These are phyloP conservation scores for Euphorbia corollata DNA, from an alignment of 441 rosid species.

Conservation along the genomic window DNA sequence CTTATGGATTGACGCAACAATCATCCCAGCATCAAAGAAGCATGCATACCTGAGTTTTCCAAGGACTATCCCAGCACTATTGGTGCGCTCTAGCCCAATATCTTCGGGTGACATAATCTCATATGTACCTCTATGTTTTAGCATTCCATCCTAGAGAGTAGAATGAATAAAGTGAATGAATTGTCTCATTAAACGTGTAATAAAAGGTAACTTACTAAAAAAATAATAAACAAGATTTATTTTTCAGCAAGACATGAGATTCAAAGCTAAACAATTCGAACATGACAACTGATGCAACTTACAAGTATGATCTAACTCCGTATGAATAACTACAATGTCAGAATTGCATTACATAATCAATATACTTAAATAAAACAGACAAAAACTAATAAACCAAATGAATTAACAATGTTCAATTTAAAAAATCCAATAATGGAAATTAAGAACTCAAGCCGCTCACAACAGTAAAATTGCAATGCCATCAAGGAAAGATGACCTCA, in stretches of 20 bases:
- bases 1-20: not conserved
- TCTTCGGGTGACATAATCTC: slow-evolving; percentile 87
- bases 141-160: slow-evolving; percentile 80
- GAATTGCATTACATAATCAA: not conserved
- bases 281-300: not conserved
- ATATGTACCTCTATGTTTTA: slow-evolving; percentile 88
- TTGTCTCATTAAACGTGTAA: slow-evolving; percentile 4
- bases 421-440: not conserved
- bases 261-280: not conserved
- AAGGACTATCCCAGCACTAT: slow-evolving; percentile 89
- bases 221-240: not conserved
- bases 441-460: not conserved
- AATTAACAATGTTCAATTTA: not conserved
- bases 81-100: slow-evolving; percentile 82
- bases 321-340: not conserved
- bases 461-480: not conserved
- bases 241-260: not conserved
- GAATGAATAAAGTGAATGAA: slow-evolving; percentile 1
- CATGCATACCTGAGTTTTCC: slow-evolving; percentile 76
- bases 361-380: not conserved
- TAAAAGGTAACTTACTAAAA: not conserved
- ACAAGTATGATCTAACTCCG: not conserved
- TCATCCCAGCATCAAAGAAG: slow-evolving; percentile 7
- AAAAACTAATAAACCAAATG: not conserved
- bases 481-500: not conserved